A percentile compares a stretch with the other conserved stretches of the same genome.
Conservation (phyloP, 192 early-diverging fungal genomes). For the Irineochytrium annulatum region DNA sequence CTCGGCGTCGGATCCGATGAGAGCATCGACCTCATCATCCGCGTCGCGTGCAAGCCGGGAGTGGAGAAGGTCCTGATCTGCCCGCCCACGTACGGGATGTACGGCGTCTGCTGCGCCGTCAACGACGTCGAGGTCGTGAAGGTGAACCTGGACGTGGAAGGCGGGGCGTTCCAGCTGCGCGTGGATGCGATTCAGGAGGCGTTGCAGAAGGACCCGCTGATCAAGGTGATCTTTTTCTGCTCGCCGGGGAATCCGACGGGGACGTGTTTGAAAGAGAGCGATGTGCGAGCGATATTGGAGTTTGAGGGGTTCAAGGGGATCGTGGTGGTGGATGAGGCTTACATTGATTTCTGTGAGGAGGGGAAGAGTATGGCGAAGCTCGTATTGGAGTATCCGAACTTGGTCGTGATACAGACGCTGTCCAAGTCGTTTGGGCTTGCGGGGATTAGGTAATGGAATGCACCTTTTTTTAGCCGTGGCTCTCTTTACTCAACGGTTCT, state of each 20-base stretch:
- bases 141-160: conserved; percentile 74
- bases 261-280: conserved; percentile 65
- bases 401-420: conserved; percentile 96
- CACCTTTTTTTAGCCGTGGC: background rate
- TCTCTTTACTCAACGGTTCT: background rate
- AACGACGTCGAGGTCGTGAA: conserved; percentile 92
- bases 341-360: conserved; percentile 87
- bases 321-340: conserved; percentile 98
- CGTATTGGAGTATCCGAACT: conserved; percentile 81
- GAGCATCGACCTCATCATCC: conserved; percentile 62
- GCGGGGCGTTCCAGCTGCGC: conserved; percentile 64
- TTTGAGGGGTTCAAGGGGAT: conserved; percentile 71
- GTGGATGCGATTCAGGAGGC: conserved; percentile 60
- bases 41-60: conserved; percentile 64
- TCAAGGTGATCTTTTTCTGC: conserved; percentile 94
- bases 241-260: conserved; percentile 99
- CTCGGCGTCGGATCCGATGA: conserved; percentile 98
- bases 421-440: conserved; percentile 98
- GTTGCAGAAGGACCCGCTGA: conserved; percentile 62
- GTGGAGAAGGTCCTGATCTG: conserved; percentile 90
- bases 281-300: conserved; percentile 65
- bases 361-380: conserved; percentile 72
- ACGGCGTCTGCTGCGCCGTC: conserved; percentile 83
- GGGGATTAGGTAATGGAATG: conserved; percentile 71
- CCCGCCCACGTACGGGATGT: conserved; percentile 99